Base-by-base conservation (phyloP, 2,329 filamentous ascomycete genomes). In the Colletotrichum sublineola region DNA sequence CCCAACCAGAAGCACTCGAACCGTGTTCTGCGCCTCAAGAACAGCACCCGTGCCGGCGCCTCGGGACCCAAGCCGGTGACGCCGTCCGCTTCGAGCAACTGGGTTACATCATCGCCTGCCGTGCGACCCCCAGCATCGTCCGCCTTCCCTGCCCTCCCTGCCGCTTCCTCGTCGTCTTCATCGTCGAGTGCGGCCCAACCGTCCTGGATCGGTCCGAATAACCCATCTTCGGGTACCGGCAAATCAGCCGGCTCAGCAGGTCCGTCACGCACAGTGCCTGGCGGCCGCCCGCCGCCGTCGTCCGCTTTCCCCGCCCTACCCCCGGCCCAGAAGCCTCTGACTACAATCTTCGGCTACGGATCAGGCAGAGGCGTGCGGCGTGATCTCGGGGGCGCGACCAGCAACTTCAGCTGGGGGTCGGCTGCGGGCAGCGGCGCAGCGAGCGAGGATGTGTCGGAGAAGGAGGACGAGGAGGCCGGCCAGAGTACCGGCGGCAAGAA, bases 281-380 rank as follows among this genome's bases (percentile, higher is more conserved):
- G 33, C 33, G 70, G 56, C 60, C 61, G 38, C 24, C 48, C 29
- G 29, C 53, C 40, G 36, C 81, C 80, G 58, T 82, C 83, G 56
- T 92, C 95, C 74, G 90, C 91, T 0, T 98, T 98, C 82, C 96
- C 95, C 0, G 92, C 94, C 1, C 86, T 98, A 1, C 95, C 95
- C 0, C 87, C 91, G 0, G 95, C 94, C 1, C 88, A 93, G 0
- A 98, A 91, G 77, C 88, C 89, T 3, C 84, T 85, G 53, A 90
- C 88, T 1, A 90, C 88, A 0, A 89, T 91, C 56, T 90, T 91
- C 67, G 89, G 89, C 3, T 91, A 91, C 75, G 89, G 89, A 2
- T 80, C 83, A 5, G 83, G 89, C 5, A 80, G 82, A 5, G 80
- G 84, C 42, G 89, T 92, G 20, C 83, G 88, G 58, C 81, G 90